A percentile compares a stretch with the other conserved stretches of the same genome.
Evolutionary conservation across 371 early-diverging fungal species (phyloP).

Genomic region (Actinomucor elegans): DNA sequence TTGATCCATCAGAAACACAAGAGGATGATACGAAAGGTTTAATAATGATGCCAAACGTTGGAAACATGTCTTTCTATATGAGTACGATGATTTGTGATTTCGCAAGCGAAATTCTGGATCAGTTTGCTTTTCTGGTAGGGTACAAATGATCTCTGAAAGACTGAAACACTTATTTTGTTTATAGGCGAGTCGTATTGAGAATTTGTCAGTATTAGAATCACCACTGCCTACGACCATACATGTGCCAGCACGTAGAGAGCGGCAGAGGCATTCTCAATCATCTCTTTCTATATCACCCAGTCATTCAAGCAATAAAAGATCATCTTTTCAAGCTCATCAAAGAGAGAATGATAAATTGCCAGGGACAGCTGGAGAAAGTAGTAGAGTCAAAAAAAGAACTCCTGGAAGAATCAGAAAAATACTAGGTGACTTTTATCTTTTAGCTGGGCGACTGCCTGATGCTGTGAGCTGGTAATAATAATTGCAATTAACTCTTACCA

Average conservation of each 20-base stretch:
- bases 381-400: slow-evolving; percentile 51
- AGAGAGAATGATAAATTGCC: not conserved
- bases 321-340: not conserved
- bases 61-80: slow-evolving; percentile 76
- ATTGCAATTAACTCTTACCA: not conserved
- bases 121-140: slow-evolving; percentile 41
- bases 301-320: not conserved
- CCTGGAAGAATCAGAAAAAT: slow-evolving; percentile 79
- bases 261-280: not conserved
- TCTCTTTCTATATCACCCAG: not conserved
- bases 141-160: too few species aligned
- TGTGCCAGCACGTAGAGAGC: not conserved
- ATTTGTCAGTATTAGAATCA: slow-evolving; percentile 34
- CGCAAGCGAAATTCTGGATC: slow-evolving; percentile 66
- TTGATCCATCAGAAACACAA: slow-evolving; percentile 77
- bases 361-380: slow-evolving; percentile 11
- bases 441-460: slow-evolving; percentile 76
- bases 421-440: slow-evolving; percentile 73
- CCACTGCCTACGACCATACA: slow-evolving; percentile 21
- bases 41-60: slow-evolving; percentile 81
- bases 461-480: slow-evolving; percentile 62
- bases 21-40: slow-evolving; percentile 74
- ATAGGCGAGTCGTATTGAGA: slow-evolving; percentile 44
- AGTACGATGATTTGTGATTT: slow-evolving; percentile 75
- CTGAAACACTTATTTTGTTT: too few species aligned